phyloP scores from a whole-genome alignment of 1,139 yeast genomes.

The Geotrichum carabidarum region DNA sequence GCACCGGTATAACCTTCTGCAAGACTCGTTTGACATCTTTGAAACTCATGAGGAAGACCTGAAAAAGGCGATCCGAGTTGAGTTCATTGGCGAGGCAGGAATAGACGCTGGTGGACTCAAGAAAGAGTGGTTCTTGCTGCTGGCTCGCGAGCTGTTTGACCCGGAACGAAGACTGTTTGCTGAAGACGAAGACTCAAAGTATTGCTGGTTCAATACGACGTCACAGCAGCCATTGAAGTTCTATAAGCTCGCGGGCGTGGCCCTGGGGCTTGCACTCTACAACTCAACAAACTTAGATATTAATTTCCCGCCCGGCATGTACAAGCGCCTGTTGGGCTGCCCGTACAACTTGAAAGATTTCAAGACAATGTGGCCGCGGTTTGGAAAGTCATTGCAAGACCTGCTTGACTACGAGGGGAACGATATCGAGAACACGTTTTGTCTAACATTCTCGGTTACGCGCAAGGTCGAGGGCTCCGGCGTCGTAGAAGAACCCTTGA shows the following conservation, averaged over 20 bases:
- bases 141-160: conserved; percentile 64
- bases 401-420: conserved; percentile 48
- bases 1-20: conserved; percentile 60
- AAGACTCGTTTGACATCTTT: conserved; percentile 70
- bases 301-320: conserved; percentile 67
- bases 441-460: conserved; percentile 48
- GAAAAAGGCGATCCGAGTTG: conserved; percentile 69
- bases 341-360: conserved; percentile 60
- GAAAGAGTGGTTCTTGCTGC: conserved; percentile 84
- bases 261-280: conserved; percentile 83
- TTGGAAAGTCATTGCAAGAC: conserved; percentile 54
- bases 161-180: conserved; percentile 46
- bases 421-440: conserved; percentile 45
- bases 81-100: conserved; percentile 83
- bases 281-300: conserved; percentile 83
- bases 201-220: conserved; percentile 62
- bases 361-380: conserved; percentile 58
- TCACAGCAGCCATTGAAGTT: conserved; percentile 45
- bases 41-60: conserved; percentile 55
- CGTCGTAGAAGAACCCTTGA: conserved; percentile 41
- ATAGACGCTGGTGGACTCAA: conserved; percentile 91
- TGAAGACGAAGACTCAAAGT: conserved; percentile 62
- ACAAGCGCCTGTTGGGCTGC: conserved; percentile 63
- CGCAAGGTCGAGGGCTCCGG: conserved; percentile 25
- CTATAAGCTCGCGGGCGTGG: conserved; percentile 76